phyloP scores from a whole-genome alignment of 805 yeast species.

The Ogataea ganodermae region DNA sequence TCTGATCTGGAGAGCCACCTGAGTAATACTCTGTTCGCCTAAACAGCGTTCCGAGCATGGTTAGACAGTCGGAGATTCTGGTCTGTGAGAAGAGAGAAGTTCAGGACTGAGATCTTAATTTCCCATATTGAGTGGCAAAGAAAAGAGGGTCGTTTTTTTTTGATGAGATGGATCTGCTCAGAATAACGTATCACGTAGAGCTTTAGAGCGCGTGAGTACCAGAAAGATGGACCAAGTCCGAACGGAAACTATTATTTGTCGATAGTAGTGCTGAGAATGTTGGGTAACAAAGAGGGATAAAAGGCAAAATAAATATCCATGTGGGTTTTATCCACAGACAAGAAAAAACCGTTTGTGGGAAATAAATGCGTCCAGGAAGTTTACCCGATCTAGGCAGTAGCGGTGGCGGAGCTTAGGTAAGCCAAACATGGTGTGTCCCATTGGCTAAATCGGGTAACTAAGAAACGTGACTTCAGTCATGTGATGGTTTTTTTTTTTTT shows the following conservation, averaged over 20 bases:
- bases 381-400: not conserved
- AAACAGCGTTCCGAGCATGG: constrained; percentile 28
- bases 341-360: not conserved
- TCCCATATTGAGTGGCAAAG: not conserved
- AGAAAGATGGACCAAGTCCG: too few relatives aligned
- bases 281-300: not conserved
- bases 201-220: too few relatives aligned
- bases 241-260: too few relatives aligned
- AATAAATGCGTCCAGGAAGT: not conserved
- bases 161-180: too few relatives aligned
- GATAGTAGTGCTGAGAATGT: not conserved
- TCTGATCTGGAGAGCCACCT: constrained; percentile 3
- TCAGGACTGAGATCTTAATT: not conserved
- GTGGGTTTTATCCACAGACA: not conserved
- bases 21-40: constrained; percentile 18
- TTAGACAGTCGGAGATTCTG: not conserved
- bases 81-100: not conserved
- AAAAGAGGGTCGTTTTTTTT: too few relatives aligned
- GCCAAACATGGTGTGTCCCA: not conserved
- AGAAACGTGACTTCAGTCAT: not conserved
- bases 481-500: not conserved
- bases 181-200: too few relatives aligned
- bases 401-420: not conserved
- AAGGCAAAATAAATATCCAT: not conserved
- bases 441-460: not conserved